Base-by-base conservation (phyloP, 345 rosid genomes). In the Pistacia integerrima region DNA sequence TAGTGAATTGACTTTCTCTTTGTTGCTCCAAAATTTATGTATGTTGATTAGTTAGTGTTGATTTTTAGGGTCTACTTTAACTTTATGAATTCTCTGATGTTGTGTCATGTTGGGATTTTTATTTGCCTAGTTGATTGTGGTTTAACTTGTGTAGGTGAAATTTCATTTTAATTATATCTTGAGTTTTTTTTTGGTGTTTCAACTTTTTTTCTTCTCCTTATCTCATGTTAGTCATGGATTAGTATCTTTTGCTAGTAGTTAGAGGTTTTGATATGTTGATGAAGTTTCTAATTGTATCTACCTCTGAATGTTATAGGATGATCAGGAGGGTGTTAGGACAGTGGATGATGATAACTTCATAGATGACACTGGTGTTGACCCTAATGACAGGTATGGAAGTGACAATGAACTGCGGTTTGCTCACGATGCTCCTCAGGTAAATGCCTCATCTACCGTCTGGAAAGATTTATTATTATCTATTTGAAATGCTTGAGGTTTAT, bases 271-370 rank as follows among this genome's bases (percentile, higher is more conserved):
- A 4, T 54, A 54, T 30, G 16, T 30, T 36, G 30, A 33, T 62
- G 13, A 49, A 51, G 11, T 48, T 60, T 54, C 70, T 48, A 12
- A 54, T 67, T 33, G 33, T 55, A 3, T 66, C 9, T 55, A 17
- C 59, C 33, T 74, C 17, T 57, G 64, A 65, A 59, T 44, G 74
- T 56, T 48, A 73, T 78, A 95, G 99, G 94, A 93, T 82, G 99
- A 96, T 86, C 92, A 82, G 78, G 98, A 92, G 59, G 98, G 93
- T 79, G 84, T 78, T 77, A 87, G 92, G 89, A 96, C 92, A 22
- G 20, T 93, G 74, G 98, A 93, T 76, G 99, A 96, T 73, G 98
- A 93, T 82, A 87, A 93, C 79, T 96, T 96, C 77, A 96, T 96
- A 49, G 99, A 93, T 67, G 98, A 93, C 81, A 89, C 65, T 76